Base-by-base conservation (phyloP, 306 rosid genomes). In the Rosa rugosa region DNA sequence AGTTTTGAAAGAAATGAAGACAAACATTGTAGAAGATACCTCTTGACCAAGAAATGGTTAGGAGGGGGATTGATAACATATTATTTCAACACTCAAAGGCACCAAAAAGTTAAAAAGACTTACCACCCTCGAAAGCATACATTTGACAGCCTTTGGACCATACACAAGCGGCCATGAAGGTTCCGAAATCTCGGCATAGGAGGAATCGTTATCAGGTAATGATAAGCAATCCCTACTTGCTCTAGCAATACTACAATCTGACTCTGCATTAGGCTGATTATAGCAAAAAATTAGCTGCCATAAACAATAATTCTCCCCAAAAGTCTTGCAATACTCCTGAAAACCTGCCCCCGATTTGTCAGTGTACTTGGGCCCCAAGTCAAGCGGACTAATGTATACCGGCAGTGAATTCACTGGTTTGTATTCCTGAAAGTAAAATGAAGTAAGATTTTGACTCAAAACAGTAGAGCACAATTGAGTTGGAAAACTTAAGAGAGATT, bases 241-340 rank as follows among this genome's bases (percentile, higher is more conserved):
- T 86, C 86, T 86, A 45, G 85, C 93, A 79, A 96, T 86, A 84
- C 77, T 89, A 81, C 79, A 85, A 74, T 89, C 99, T 54, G 98
- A 96, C 79, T 96, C 94, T 1, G 80, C 88, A 81, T 84, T 90
- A 80, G 95, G 85, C 89, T 93, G 98, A 85, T 93, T 93, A 80
- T 96, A 84, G 98, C 99, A 96, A 85, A 89, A 96, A 84, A 96
- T 91, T 69, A 96, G 92, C 92, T 93, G 98, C 75, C 98, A 96
- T 80, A 96, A 87, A 85, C 99, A 96, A 86, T 96, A 96, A 80
- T 91, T 93, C 85, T 86, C 94, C 77, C 98, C 93, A 53, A 93
- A 96, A 1, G 89, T 90, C 87, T 96, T 96, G 63, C 90, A 74
- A 77, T 91, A 96, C 89, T 93, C 97, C 82, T 85, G 97, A 79